phyloP scores from a whole-genome alignment of 2,329 filamentous ascomycete genomes.

The Arthrocladium fulminans region DNA sequence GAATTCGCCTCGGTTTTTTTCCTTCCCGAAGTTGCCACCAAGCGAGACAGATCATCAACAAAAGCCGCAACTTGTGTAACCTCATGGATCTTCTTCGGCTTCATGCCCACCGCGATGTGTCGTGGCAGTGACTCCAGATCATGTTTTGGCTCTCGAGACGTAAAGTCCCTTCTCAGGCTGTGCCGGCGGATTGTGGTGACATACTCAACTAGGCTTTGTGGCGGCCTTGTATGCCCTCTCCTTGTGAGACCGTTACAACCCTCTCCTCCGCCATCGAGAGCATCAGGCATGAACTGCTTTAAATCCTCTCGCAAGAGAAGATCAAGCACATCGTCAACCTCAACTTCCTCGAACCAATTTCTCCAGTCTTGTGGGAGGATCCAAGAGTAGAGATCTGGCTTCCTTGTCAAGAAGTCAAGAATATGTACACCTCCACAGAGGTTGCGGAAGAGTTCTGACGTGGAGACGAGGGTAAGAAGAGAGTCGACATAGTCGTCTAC shows the following conservation, averaged over 20 bases:
- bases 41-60: constrained; percentile 56
- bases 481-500: constrained; percentile 70
- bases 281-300: constrained; percentile 28
- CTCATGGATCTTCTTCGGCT: constrained; percentile 89
- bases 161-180: constrained; percentile 52
- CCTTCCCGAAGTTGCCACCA: constrained; percentile 35
- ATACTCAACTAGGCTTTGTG: constrained; percentile 59
- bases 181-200: constrained; percentile 61
- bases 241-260: constrained; percentile 27
- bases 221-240: constrained; percentile 38
- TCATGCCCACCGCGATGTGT: constrained; percentile 81
- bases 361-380: constrained; percentile 76
- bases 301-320: constrained; percentile 73
- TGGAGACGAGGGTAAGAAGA: constrained; percentile 66
- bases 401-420: constrained; percentile 84
- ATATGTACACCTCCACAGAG: constrained; percentile 97
- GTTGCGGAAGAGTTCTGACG: constrained; percentile 68
- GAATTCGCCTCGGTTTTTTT: background rate
- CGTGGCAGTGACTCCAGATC: constrained; percentile 47
- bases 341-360: constrained; percentile 60
- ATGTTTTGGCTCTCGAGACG: constrained; percentile 15
- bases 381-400: constrained; percentile 71
- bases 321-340: constrained; percentile 69
- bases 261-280: background rate
- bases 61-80: constrained; percentile 85